Base-by-base conservation (phyloP, 306 rosid genomes). In the Sophora flavescens region DNA sequence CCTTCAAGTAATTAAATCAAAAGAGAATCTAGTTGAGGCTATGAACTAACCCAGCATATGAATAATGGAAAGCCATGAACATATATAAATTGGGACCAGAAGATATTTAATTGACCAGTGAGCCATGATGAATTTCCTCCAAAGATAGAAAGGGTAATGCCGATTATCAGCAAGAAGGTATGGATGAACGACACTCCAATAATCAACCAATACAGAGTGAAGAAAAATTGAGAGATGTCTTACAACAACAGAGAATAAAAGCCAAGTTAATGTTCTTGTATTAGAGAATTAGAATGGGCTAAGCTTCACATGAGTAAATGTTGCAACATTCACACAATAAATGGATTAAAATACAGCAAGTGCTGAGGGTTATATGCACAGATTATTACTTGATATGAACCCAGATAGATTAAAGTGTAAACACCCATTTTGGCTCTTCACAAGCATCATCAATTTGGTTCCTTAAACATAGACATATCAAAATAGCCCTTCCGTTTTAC, bases 101-200 rank as follows among this genome's bases (percentile, higher is more conserved):
- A 94, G 83, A 75, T 87, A 90, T 78, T 85, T 90, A 68, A 89
- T 89, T 44, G 84, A 87, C 94, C 98, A 87, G 79, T 89, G 95
- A 58, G 82, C 88, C 76, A 85, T 84, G 88, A 92, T 89, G 67
- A 94, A 74, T 76, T 90, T 94, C 82, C 95, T 84, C 84, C 87
- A 84, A 32, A 84, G 80, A 66, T 84, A 76, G 73, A 84, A 80
- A 66, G 85, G 85, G 60, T 94, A 94, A 81, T 94, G 98, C 11
- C 98, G 90, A 69, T 92, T 94, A 69, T 92, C 96, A 0, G 97
- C 98, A 6, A 90, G 91, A 73, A 94, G 93, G 85, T 94, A 92
- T 6, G 95, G 97, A 82, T 94, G 95, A 52, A 91, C 93, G 75
- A 92, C 89, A 80, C 96, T 94, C 93, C 85, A 81, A 75, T 35